These are phyloP conservation scores for Pelargonium nanum DNA, from an alignment of 345 rosid species.

Conservation along the genomic window DNA sequence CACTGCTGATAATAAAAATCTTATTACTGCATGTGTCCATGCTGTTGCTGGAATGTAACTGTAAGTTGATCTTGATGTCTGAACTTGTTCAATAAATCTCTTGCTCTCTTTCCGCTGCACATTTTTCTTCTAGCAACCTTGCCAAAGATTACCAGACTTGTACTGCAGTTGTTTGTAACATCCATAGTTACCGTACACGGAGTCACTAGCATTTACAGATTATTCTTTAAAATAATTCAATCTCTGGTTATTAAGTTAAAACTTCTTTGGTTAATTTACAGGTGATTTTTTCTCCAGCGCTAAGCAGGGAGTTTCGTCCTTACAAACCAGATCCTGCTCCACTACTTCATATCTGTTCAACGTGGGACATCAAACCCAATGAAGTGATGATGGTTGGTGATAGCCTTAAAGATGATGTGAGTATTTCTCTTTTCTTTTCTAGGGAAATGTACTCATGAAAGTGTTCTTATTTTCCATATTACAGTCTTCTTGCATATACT, in stretches of 20 bases:
- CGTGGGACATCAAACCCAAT: constrained; percentile 64
- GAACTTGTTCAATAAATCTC: neutral
- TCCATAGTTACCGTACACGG: neutral
- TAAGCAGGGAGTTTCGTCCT: constrained; percentile 94
- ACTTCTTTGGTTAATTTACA: constrained; percentile 18
- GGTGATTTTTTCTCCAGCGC: constrained; percentile 72
- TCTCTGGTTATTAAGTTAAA: neutral
- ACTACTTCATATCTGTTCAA: constrained; percentile 70
- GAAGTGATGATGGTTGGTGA: constrained; percentile 97
- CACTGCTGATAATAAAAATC: too few relatives aligned
- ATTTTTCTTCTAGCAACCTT: neutral
- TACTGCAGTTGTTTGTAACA: neutral
- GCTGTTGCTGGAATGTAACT: too few relatives aligned
- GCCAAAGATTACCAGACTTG: neutral
- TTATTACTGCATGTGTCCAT: too few relatives aligned
- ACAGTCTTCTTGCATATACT: neutral
- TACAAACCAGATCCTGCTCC: constrained; percentile 93
- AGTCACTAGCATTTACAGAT: neutral
- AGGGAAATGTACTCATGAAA: neutral
- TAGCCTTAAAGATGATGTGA: constrained; percentile 93
- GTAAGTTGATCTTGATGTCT: neutral
- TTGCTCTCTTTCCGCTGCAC: too few relatives aligned
- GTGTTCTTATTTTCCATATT: neutral
- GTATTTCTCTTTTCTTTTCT: constrained; percentile 12
- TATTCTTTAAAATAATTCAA: neutral